Conservation (phyloP, 306 rosid genomes). For the Cucumis sativus region Cucumber_9930_V3 NC_026661.2:5472501-5473000, state of each 20-base stretch:
- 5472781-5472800: slow-evolving; percentile 65
- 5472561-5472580: background rate
- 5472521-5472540: background rate
- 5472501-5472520: background rate
- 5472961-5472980: no score
- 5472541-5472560: background rate
- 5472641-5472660: background rate
- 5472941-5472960: no score
- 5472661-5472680: background rate
- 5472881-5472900: background rate
- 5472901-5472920: background rate
- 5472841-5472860: slow-evolving; percentile 24
- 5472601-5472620: background rate
- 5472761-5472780: slow-evolving; percentile 67
- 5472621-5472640: background rate
- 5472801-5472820: slow-evolving; percentile 57
- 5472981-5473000: background rate
- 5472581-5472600: background rate
- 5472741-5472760: slow-evolving; percentile 68
- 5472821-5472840: slow-evolving; percentile 81
- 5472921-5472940: no score
- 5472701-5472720: slow-evolving; percentile 18
- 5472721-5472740: slow-evolving; percentile 65
- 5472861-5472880: background rate
- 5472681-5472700: background rate